A percentile compares a stretch with the other conserved stretches of the same genome.
Evolutionary conservation across 768 basidiomycete genomes (phyloP).

Genomic region (Daedalea quercina): DNA sequence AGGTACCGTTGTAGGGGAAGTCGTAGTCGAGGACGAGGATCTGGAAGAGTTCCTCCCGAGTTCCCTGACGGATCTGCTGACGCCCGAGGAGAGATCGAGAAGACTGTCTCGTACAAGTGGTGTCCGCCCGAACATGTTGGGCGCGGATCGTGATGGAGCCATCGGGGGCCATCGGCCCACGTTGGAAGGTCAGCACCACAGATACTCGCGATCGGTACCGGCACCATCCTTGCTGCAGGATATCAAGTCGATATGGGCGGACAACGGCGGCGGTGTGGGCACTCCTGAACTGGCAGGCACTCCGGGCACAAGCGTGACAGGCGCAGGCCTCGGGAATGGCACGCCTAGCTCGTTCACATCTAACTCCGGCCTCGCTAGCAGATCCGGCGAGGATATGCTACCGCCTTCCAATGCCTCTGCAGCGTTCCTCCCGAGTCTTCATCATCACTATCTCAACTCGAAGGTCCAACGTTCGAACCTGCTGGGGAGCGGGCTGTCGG

Average conservation of each 20-base stretch:
- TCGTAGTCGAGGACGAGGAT: constrained; percentile 64
- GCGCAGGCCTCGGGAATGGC: constrained; percentile 27
- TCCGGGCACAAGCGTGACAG: constrained; percentile 11
- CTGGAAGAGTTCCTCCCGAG: constrained; percentile 87
- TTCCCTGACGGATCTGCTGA: constrained; percentile 82
- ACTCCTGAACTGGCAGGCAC: constrained; percentile 26
- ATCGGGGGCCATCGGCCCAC: constrained; percentile 16
- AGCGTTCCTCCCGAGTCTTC: constrained; percentile 71
- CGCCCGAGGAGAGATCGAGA: constrained; percentile 79
- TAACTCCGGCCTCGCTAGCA: constrained; percentile 30
- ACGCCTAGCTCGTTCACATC: constrained; percentile 52
- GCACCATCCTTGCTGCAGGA: constrained; percentile 71
- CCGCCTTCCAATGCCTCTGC: constrained; percentile 76
- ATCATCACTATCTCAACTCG: constrained; percentile 55
- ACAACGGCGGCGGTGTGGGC: constrained; percentile 37
- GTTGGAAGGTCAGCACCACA: constrained; percentile 40
- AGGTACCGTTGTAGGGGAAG: constrained; percentile 19
- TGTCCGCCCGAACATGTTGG: constrained; percentile 24
- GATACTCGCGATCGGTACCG: constrained; percentile 81
- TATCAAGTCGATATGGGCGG: constrained; percentile 78
- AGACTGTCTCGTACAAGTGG: constrained; percentile 71
- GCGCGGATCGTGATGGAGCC: constrained; percentile 14
- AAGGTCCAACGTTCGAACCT: constrained; percentile 31
- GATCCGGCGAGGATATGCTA: constrained; percentile 36
- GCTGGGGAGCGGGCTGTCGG: constrained; percentile 14